Evolutionary conservation across 306 rosid species (phyloP).

Genomic region (Styphnolobium japonicum): DNA sequence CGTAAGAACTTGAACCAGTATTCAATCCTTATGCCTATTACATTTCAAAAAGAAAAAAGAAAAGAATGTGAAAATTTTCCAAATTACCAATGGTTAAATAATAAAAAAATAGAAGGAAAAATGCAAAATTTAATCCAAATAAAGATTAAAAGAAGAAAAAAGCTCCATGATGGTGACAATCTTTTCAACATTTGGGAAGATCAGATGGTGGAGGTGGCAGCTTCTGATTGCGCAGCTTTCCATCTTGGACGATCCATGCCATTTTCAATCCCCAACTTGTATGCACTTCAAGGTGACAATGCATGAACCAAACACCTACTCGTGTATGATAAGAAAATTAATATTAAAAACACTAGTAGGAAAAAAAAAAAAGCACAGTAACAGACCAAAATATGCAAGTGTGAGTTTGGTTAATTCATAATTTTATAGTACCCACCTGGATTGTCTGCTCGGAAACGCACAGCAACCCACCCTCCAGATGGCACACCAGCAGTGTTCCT

Average conservation of each 20-base stretch:
- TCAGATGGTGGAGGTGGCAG: slow-evolving; percentile 54
- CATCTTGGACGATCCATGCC: slow-evolving; percentile 54
- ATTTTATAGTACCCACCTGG: slow-evolving; percentile 33
- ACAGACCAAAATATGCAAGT: neutral
- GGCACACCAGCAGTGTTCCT: slow-evolving; percentile 53
- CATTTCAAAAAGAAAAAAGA: neutral
- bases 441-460: slow-evolving; percentile 51
- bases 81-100: too few species aligned
- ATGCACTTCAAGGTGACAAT: slow-evolving; percentile 57
- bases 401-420: neutral
- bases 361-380: neutral
- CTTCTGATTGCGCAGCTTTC: slow-evolving; percentile 39
- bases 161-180: neutral
- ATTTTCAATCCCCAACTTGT: slow-evolving; percentile 61
- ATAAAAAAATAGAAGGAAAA: too few species aligned
- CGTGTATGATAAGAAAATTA: neutral
- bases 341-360: neutral
- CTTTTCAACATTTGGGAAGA: slow-evolving; percentile 50
- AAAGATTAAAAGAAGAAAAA: too few species aligned
- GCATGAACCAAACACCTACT: slow-evolving; percentile 60
- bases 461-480: slow-evolving; percentile 56
- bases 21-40: neutral
- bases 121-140: too few species aligned
- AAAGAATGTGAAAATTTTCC: neutral
- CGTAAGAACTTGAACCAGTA: neutral